Evolutionary conservation across 805 yeast species (phyloP).

Genomic region (Priceomyces melissophilus): DNA sequence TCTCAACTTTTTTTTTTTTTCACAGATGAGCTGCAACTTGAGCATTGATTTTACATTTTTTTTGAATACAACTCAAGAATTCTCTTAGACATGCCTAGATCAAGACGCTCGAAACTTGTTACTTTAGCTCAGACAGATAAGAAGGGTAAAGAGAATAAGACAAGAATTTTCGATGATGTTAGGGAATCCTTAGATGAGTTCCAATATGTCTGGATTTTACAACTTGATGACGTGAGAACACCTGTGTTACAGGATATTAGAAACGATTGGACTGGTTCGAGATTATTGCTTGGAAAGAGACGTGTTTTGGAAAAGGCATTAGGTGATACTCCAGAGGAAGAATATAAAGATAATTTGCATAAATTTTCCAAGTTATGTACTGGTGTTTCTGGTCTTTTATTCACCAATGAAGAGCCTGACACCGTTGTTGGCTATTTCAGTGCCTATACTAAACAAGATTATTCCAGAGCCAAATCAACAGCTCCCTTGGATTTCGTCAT

Average conservation of each 20-base stretch:
- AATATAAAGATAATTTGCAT: constrained; percentile 80
- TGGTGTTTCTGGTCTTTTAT: constrained; percentile 84
- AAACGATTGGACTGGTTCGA: constrained; percentile 88
- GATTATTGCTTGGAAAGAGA: constrained; percentile 85
- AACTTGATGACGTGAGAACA: constrained; percentile 89
- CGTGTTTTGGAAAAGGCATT: constrained; percentile 90
- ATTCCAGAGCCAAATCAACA: constrained; percentile 81
- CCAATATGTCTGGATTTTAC: constrained; percentile 80
- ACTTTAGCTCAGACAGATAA: constrained; percentile 95
- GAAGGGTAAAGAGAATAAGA: constrained; percentile 91
- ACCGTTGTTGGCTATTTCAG: constrained; percentile 88
- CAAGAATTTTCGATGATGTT: constrained; percentile 84
- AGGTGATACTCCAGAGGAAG: constrained; percentile 85
- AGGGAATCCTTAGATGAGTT: constrained; percentile 75
- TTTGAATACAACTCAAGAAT: background rate
- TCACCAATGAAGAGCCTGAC: constrained; percentile 84
- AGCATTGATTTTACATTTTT: constrained; percentile 1
- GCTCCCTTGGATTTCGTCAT: constrained; percentile 81
- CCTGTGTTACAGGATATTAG: constrained; percentile 93
- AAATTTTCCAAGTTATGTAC: constrained; percentile 57
- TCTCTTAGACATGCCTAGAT: constrained; percentile 78
- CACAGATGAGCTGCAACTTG: constrained; percentile 22
- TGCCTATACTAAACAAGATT: constrained; percentile 75
- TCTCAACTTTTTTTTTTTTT: constrained; percentile 9
- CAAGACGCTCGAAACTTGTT: constrained; percentile 93